Conservation (phyloP, 495 filamentous ascomycete species). For the Penicillium pulvis region DNA sequence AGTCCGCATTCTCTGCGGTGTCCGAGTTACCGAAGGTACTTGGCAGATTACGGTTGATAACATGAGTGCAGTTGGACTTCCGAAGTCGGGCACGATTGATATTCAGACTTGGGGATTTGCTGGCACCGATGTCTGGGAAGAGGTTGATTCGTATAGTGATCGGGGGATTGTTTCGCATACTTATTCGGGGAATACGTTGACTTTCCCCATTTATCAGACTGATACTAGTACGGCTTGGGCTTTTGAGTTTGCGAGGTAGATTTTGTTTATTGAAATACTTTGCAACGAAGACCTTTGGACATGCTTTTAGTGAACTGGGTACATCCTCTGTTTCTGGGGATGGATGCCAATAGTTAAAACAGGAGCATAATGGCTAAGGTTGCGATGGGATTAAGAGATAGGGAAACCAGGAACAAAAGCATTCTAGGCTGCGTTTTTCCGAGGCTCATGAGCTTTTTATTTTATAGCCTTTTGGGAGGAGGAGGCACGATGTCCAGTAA, state of each 20-base stretch:
- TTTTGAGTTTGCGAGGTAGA: conserved; percentile 31
- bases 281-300: no score
- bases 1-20: conserved; percentile 36
- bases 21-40: conserved; percentile 29
- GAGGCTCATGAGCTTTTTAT: no score
- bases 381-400: no score
- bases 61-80: conserved; percentile 31
- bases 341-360: no score
- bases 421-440: no score
- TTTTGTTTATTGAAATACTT: no score
- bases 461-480: no score
- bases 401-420: no score
- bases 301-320: no score
- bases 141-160: conserved; percentile 35
- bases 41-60: conserved; percentile 36
- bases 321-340: no score
- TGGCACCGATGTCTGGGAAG: conserved; percentile 9
- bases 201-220: conserved; percentile 37
- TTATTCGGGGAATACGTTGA: conserved; percentile 33
- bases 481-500: no score
- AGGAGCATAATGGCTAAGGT: no score
- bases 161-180: conserved; percentile 30
- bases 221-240: conserved; percentile 36
- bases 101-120: conserved; percentile 37
- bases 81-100: conserved; percentile 24